Evolutionary conservation across 106 monocot species (phyloP), one percentile per base, ranked within the genome.

Genomic region (Allium fistulosum): DNA sequence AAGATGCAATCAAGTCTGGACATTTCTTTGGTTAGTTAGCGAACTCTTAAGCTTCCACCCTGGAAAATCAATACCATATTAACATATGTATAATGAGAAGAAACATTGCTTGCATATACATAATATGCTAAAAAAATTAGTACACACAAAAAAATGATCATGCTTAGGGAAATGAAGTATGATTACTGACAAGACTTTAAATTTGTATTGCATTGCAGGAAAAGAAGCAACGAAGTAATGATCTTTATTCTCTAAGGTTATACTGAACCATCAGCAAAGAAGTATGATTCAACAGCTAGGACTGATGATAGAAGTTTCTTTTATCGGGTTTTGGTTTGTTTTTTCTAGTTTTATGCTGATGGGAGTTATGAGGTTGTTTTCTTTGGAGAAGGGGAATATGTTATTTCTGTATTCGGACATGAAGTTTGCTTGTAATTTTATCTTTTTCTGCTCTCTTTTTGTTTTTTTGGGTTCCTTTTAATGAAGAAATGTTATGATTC

Each of bases 1-100:
- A 72, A 11, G 97, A 99, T 56, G 66, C 88, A 47, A 79, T 92
- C n/a, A 81, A 83, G 71, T 81, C 74, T 8, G 92, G 89, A 17
- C 9, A 56, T 53, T 99, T 90, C 86, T 90, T 80, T 57, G 80
- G 81, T 86, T 88, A 83, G 83, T 62, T 69, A 78, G 69, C 66
- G 79, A 58, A 61, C 62, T n/a, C 26, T 46, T 70, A 73, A 13
- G 17, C 59, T 18, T 59, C n/a, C 9, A 9, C 22, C 22, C 6
- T 9, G 22, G 9, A 55, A 55, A 55, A 12, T 55, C 53, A 12
- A 15, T 55, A 55, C 53, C 3, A 55, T 55, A 15, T 55, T 15
- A 55, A 55, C 53, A 55, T 55, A 55, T 6, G 53, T 55, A 55
- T 55, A 55, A 55, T 12, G 11, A 55, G 53, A 55, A 55, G 53